Conservation (phyloP, 2,329 filamentous ascomycete genomes). For the Trichoderma sp. region DNA sequence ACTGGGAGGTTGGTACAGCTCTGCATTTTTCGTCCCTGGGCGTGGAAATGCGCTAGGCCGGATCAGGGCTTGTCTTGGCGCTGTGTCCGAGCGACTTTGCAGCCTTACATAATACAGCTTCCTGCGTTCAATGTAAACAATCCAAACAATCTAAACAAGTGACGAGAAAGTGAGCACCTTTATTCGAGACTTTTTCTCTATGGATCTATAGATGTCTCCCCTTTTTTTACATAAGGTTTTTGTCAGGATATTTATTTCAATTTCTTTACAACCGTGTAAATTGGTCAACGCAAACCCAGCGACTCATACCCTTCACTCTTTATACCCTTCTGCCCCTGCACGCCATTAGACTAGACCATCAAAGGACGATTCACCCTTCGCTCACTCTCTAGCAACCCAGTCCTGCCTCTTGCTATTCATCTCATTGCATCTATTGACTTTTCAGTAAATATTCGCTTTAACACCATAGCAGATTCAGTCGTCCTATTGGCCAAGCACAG, state of each 20-base stretch:
- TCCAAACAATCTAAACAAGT: no score
- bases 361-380: neutral
- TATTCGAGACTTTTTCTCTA: neutral
- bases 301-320: neutral
- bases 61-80: neutral
- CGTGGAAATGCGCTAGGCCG: constrained; percentile 17
- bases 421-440: accelerated
- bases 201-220: no score
- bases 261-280: no score
- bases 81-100: neutral
- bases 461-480: neutral
- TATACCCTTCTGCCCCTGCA: neutral
- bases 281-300: neutral
- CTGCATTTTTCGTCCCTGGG: constrained; percentile 16
- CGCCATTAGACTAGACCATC: neutral
- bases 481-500: neutral
- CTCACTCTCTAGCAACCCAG: neutral
- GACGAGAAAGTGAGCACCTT: neutral
- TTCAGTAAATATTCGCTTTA: neutral
- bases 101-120: neutral
- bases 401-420: neutral
- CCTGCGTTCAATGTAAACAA: neutral
- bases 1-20: constrained; percentile 20
- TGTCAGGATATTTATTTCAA: no score
- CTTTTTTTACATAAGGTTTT: no score